phyloP scores from a whole-genome alignment of 176 grass and related monocot species.

The Stipa capillata region DNA sequence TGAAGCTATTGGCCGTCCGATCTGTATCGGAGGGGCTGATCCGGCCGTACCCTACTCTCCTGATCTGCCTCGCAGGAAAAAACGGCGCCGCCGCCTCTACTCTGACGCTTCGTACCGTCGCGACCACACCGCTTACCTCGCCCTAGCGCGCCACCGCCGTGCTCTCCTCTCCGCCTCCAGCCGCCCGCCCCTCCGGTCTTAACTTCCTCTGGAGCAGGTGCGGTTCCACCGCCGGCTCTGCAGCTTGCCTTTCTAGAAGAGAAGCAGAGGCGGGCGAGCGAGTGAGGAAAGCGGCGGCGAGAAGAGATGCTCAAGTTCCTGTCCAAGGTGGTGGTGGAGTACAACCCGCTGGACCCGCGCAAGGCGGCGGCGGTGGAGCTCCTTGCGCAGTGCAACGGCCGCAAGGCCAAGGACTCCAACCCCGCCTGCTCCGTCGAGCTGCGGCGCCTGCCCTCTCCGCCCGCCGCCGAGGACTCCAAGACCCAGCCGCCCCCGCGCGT shows the following conservation, averaged over 20 bases:
- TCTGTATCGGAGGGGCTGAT: too few species aligned
- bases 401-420: slow-evolving; percentile 95
- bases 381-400: slow-evolving; percentile 84
- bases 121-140: too few species aligned
- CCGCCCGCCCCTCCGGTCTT: too few species aligned
- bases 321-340: slow-evolving; percentile 89
- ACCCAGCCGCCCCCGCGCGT: slow-evolving; percentile 35
- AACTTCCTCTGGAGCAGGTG: too few species aligned
- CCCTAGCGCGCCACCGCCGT: too few species aligned
- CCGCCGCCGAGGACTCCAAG: neutral
- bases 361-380: slow-evolving; percentile 91
- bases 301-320: slow-evolving; percentile 71
- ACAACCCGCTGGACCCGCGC: slow-evolving; percentile 75
- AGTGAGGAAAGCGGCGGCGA: neutral
- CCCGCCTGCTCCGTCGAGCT: slow-evolving; percentile 90
- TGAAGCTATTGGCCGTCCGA: too few species aligned
- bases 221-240: too few species aligned
- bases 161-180: too few species aligned
- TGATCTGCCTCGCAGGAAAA: too few species aligned
- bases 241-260: neutral
- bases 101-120: too few species aligned
- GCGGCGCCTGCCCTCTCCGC: slow-evolving; percentile 51
- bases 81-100: too few species aligned
- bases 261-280: neutral
- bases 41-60: too few species aligned